phyloP scores from a whole-genome alignment of 225 moss, liverwort and hornwort genomes.

The Neckera pumila region DNA sequence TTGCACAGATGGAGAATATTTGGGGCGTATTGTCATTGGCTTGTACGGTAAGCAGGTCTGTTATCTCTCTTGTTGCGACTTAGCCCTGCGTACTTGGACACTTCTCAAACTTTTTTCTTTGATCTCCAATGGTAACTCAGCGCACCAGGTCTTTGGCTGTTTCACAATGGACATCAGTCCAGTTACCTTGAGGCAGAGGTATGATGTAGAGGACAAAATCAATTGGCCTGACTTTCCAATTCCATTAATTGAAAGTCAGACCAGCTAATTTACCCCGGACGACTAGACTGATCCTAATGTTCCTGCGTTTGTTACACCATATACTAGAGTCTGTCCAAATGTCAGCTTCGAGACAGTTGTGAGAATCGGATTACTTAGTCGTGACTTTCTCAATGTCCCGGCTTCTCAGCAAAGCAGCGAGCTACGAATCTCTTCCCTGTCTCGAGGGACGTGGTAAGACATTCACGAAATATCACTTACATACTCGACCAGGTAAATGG shows the following conservation, averaged over 20 bases:
- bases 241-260: background rate
- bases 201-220: background rate
- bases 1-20: constrained; percentile 61
- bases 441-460: background rate
- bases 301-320: background rate
- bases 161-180: background rate
- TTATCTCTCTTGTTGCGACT: constrained; percentile 17
- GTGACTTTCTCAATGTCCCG: background rate
- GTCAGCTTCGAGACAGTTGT: background rate
- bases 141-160: background rate
- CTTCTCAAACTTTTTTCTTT: background rate
- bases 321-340: background rate
- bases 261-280: background rate
- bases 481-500: background rate
- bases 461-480: background rate
- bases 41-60: constrained; percentile 84
- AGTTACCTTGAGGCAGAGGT: background rate
- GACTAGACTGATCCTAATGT: background rate
- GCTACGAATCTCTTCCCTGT: background rate
- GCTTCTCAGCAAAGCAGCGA: background rate
- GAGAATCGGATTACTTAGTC: background rate
- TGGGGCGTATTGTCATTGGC: constrained; percentile 91
- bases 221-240: background rate
- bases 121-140: background rate
- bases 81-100: background rate